These are phyloP conservation scores for Forsythia suspensa DNA, from an alignment of 257 asterid species.

Conservation along the genomic window DNA sequence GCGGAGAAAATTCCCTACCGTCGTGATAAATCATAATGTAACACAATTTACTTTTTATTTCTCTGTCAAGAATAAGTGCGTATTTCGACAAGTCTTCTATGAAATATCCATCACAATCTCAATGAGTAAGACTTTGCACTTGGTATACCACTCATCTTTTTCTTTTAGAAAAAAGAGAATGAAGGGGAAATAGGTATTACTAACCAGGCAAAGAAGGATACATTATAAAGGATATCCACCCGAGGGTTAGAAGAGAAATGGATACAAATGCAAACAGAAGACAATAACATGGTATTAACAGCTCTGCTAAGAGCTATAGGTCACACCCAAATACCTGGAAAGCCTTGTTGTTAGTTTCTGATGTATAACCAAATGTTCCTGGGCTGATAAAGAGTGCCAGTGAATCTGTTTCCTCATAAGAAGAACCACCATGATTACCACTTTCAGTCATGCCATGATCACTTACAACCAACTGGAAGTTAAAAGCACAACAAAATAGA, in stretches of 20 bases:
- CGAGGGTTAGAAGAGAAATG: slow-evolving; percentile 6
- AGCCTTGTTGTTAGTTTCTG: slow-evolving; percentile 41
- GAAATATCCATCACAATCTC: neutral
- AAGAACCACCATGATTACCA: slow-evolving; percentile 94
- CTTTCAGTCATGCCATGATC: slow-evolving; percentile 96
- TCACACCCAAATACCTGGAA: slow-evolving; percentile 56
- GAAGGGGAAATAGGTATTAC: neutral
- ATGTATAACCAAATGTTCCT: slow-evolving; percentile 28
- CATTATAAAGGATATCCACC: neutral
- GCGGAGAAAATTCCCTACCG: too few relatives aligned
- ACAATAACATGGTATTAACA: neutral
- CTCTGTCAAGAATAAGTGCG: neutral
- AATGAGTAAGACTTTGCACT: neutral
- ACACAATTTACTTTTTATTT: neutral
- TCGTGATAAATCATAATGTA: neutral
- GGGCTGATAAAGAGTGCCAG: slow-evolving; percentile 76
- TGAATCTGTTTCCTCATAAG: slow-evolving; percentile 88
- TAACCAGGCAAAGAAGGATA: neutral
- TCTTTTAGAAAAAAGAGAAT: neutral
- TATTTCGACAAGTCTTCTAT: neutral
- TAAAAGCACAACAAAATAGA: slow-evolving; percentile 19
- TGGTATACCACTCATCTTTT: neutral
- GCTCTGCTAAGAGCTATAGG: slow-evolving; percentile 13
- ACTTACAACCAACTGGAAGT: slow-evolving; percentile 72
- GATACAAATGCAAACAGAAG: neutral